A percentile compares a stretch with the other conserved stretches of the same genome.
Conservation (phyloP, 2,329 filamentous ascomycete genomes). For the Cordyceps farinosa region DNA sequence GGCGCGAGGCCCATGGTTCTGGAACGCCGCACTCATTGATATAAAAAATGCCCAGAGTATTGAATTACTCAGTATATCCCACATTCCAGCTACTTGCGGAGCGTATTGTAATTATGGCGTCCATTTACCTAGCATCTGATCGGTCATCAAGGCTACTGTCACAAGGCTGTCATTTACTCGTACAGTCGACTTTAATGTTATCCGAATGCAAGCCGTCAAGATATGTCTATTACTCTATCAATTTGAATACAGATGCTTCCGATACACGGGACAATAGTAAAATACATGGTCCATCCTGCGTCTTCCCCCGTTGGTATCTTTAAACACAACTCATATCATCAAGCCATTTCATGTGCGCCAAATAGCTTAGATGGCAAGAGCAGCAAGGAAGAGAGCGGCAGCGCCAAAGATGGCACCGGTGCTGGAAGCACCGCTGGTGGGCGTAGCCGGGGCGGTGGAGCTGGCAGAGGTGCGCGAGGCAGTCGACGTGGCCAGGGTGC, state of each 20-base stretch:
- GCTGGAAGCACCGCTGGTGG: conserved; percentile 23
- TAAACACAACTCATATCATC: not conserved
- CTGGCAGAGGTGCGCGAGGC: conserved; percentile 17
- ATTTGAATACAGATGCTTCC: not conserved
- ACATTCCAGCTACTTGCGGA: not conserved
- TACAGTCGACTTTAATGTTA: not conserved
- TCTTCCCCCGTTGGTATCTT: not conserved
- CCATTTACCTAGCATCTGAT: no score
- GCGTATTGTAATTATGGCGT: no score
- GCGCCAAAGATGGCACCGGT: conserved; percentile 20
- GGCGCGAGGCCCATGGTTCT: not conserved
- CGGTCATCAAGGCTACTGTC: not conserved
- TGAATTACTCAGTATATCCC: not conserved
- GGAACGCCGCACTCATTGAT: not conserved
- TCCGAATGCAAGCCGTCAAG: not conserved
- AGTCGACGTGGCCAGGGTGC: conserved; percentile 22
- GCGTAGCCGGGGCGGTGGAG: not conserved
- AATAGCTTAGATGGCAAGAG: conserved; percentile 8
- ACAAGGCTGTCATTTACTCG: not conserved
- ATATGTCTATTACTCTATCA: conserved; percentile 1
- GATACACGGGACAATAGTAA: not conserved
- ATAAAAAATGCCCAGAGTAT: not conserved
- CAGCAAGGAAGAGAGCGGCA: conserved; percentile 13
- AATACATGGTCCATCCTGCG: not conserved
- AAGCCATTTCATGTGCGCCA: not conserved